Evolutionary conservation across 2,329 filamentous ascomycete species (phyloP).

Genomic region (Aureobasidium sp.): DNA sequence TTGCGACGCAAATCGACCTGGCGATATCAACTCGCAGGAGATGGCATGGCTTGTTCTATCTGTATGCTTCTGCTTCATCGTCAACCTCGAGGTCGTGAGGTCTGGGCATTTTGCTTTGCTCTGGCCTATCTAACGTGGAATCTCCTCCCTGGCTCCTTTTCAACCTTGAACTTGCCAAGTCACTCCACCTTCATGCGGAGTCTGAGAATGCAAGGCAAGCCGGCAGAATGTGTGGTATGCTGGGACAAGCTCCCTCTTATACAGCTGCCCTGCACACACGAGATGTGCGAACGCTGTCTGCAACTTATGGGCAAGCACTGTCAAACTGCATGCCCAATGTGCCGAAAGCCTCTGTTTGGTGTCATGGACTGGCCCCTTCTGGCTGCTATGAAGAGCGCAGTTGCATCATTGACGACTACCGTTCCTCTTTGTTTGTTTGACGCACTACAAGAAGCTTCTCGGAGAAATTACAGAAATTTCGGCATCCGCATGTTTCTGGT

Average conservation of each 20-base stretch:
- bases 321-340: background rate
- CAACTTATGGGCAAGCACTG: background rate
- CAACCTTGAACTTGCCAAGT: background rate
- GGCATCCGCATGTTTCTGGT: background rate
- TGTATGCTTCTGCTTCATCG: background rate
- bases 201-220: background rate
- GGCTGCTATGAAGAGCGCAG: background rate
- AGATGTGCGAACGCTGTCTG: background rate
- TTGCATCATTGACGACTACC: background rate
- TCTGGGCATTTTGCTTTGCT: background rate
- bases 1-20: background rate
- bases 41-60: background rate
- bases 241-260: background rate
- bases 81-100: background rate
- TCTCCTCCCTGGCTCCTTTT: background rate
- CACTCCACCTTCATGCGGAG: background rate
- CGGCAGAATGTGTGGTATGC: background rate
- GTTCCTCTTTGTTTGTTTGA: background rate
- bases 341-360: background rate
- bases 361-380: background rate
- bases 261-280: background rate
- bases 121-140: background rate
- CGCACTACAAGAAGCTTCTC: background rate
- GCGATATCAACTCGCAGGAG: background rate
- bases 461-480: background rate